Evolutionary conservation across 805 yeast genomes (phyloP).

Genomic region (Maudiozyma barnettii): DNA sequence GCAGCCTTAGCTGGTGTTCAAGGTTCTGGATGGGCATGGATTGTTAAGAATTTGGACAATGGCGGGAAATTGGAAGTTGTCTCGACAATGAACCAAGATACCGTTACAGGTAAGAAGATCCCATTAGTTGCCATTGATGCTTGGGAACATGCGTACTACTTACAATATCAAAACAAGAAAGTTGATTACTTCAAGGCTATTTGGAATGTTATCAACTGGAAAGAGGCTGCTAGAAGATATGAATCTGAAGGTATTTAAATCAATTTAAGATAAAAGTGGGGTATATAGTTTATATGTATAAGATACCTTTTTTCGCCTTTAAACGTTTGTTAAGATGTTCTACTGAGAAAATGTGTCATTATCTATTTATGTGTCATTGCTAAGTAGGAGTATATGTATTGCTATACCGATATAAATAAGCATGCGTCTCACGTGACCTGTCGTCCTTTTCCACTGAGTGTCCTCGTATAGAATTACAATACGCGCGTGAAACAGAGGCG

Average conservation of each 20-base stretch:
- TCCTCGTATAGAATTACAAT: too few relatives aligned
- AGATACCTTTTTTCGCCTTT: too few relatives aligned
- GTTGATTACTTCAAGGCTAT: conserved; percentile 87
- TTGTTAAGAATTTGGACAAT: conserved; percentile 69
- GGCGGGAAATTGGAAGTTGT: conserved; percentile 64
- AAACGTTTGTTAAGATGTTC: too few relatives aligned
- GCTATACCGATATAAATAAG: too few relatives aligned
- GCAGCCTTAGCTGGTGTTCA: conserved; percentile 74
- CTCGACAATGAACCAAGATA: conserved; percentile 80
- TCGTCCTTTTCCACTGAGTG: too few relatives aligned
- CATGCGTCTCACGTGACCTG: too few relatives aligned
- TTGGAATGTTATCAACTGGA: conserved; percentile 93
- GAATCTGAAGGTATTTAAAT: conserved; percentile 16
- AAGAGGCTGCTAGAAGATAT: conserved; percentile 73
- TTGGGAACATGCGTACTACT: conserved; percentile 95
- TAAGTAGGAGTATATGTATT: too few relatives aligned
- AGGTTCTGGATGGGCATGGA: conserved; percentile 94
- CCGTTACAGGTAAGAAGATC: conserved; percentile 56
- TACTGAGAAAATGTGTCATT: too few relatives aligned
- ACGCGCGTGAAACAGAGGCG: too few relatives aligned
- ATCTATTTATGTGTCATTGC: too few relatives aligned
- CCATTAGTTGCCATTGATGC: conserved; percentile 89
- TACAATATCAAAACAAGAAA: conserved; percentile 87
- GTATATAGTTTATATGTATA: too few relatives aligned
- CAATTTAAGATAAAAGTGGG: too few relatives aligned